phyloP scores from a whole-genome alignment of 768 basidiomycete genomes.

The Floccularia luteovirens region DNA sequence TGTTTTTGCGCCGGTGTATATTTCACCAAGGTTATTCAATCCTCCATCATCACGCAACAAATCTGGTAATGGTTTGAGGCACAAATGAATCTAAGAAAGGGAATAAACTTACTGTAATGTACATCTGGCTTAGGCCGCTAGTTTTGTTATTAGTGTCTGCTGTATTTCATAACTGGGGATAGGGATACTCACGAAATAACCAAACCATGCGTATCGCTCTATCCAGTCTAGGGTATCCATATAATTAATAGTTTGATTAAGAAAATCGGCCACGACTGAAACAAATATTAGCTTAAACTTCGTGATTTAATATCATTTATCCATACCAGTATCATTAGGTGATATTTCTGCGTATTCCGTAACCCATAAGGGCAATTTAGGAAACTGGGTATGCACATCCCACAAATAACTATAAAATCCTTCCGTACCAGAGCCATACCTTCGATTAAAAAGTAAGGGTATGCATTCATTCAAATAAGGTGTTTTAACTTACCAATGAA shows the following conservation, averaged over 20 bases:
- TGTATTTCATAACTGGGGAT: no score
- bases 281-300: conserved; percentile 1
- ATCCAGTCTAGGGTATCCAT: conserved; percentile 50
- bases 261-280: conserved; percentile 40
- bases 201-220: conserved; percentile 64
- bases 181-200: conserved; percentile 29
- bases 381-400: conserved; percentile 42
- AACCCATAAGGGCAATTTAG: conserved; percentile 50
- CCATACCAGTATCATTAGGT: conserved; percentile 29
- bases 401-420: conserved; percentile 49
- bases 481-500: conserved; percentile 62
- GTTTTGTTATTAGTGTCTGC: no score
- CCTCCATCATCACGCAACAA: conserved; percentile 34
- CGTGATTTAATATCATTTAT: not conserved
- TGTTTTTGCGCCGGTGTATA: conserved; percentile 39
- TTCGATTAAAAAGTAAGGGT: conserved; percentile 43
- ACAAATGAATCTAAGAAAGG: not conserved
- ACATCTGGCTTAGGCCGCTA: conserved; percentile 34
- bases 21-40: conserved; percentile 34
- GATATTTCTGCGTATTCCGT: conserved; percentile 58
- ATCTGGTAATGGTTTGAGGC: conserved; percentile 18
- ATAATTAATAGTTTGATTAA: conserved; percentile 50
- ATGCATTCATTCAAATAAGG: no score
- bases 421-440: conserved; percentile 52
- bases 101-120: conserved; percentile 29